Conservation (phyloP, 257 asterid species). For the Eustoma russellianum region DNA sequence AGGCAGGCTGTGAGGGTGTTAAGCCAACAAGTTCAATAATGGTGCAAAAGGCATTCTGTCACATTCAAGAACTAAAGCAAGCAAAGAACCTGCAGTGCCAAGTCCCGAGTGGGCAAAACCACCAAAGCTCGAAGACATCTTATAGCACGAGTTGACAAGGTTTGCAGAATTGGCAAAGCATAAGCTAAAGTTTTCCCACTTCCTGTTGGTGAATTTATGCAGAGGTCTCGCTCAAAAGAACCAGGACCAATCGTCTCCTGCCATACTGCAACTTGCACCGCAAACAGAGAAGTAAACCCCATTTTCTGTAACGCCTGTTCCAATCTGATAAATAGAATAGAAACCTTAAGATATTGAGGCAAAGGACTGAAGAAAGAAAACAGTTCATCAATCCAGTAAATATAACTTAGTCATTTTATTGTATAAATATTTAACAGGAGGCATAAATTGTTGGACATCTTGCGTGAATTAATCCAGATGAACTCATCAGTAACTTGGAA, state of each 20-base stretch:
- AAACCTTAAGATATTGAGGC: neutral
- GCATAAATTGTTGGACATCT: too few relatives aligned
- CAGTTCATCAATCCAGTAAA: too few relatives aligned
- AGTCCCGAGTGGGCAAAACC: slow-evolving; percentile 88
- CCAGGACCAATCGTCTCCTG: slow-evolving; percentile 92
- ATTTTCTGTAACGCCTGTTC: slow-evolving; percentile 48
- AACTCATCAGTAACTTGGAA: too few relatives aligned
- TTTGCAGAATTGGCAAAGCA: slow-evolving; percentile 83
- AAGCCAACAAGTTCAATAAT: neutral
- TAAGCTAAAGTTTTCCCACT: slow-evolving; percentile 91
- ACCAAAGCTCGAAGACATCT: slow-evolving; percentile 85
- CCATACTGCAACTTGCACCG: slow-evolving; percentile 90
- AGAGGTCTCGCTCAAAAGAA: slow-evolving; percentile 68
- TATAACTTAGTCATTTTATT: too few relatives aligned
- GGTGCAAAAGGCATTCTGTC: neutral
- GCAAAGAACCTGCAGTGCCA: slow-evolving; percentile 71
- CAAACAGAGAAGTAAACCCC: slow-evolving; percentile 65
- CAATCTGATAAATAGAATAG: slow-evolving; percentile 33
- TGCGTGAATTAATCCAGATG: too few relatives aligned
- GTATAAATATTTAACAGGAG: too few relatives aligned
- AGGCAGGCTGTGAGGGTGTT: too few relatives aligned
- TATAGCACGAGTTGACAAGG: slow-evolving; percentile 47
- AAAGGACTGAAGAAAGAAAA: neutral
- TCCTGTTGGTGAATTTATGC: slow-evolving; percentile 88
- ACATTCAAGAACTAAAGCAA: neutral